Conservation (phyloP, 768 basidiomycete genomes). For the Russula sp. region DNA sequence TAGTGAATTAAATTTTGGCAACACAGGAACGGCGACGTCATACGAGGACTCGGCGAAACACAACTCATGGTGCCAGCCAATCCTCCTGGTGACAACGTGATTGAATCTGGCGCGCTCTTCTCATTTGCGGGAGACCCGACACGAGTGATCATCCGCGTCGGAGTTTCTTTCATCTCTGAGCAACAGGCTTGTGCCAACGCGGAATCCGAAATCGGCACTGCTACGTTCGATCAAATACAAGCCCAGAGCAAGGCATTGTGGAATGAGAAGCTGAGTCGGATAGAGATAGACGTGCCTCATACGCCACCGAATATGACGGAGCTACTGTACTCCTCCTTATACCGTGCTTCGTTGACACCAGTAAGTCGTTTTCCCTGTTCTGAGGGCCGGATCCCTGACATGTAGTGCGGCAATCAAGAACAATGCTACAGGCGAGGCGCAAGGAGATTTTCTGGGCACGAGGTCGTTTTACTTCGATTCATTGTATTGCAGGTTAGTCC, state of each 20-base stretch:
- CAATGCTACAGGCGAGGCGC: slow-evolving; percentile 66
- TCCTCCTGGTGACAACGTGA: slow-evolving; percentile 60
- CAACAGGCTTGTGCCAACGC: slow-evolving; percentile 69
- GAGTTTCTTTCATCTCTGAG: slow-evolving; percentile 62
- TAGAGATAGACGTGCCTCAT: slow-evolving; percentile 60
- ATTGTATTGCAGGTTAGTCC: slow-evolving; percentile 68
- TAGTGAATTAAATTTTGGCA: not conserved
- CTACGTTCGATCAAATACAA: slow-evolving; percentile 59
- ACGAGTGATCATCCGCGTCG: slow-evolving; percentile 59
- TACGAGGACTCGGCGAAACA: slow-evolving; percentile 60
- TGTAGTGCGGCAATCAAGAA: slow-evolving; percentile 42
- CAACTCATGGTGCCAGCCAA: slow-evolving; percentile 56
- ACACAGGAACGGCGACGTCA: slow-evolving; percentile 52
- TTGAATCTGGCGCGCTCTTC: slow-evolving; percentile 67
- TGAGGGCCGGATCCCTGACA: not conserved
- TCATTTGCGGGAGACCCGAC: slow-evolving; percentile 49
- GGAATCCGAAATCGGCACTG: slow-evolving; percentile 55
- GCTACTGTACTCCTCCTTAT: slow-evolving; percentile 66
- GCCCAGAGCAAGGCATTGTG: slow-evolving; percentile 52
- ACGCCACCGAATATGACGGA: slow-evolving; percentile 62
- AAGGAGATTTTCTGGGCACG: slow-evolving; percentile 57
- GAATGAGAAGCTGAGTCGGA: slow-evolving; percentile 63
- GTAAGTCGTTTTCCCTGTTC: slow-evolving; percentile 39
- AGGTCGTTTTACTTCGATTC: slow-evolving; percentile 68
- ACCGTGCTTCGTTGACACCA: slow-evolving; percentile 61